phyloP scores from a whole-genome alignment of 1,284 basidiomycete genomes.

The Naganishia albida region DNA sequence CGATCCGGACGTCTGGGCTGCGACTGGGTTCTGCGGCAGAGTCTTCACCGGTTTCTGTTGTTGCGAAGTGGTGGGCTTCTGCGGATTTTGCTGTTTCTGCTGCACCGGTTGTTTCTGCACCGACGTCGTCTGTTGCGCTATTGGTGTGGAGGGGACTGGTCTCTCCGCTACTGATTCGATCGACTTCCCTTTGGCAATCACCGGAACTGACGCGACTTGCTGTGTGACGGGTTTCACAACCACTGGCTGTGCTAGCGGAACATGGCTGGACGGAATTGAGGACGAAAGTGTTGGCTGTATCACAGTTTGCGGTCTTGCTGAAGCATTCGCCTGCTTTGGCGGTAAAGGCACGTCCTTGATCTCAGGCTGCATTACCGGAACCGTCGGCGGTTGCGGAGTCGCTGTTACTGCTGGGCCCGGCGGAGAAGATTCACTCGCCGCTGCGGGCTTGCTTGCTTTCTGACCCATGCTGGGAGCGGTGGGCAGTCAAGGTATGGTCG shows the following conservation, averaged over 20 bases:
- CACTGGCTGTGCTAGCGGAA: not conserved
- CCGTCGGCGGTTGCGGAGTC: not conserved
- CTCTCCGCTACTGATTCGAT: not conserved
- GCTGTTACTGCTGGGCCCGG: not conserved
- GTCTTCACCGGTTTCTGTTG: no score
- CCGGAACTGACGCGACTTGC: not conserved
- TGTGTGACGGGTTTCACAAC: not conserved
- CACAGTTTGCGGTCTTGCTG: not conserved
- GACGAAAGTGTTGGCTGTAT: not conserved
- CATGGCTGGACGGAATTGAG: not conserved
- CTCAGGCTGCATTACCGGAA: not conserved
- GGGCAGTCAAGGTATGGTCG: no score
- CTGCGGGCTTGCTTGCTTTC: constrained; percentile 7
- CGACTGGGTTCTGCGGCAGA: no score
- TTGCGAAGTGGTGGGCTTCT: not conserved
- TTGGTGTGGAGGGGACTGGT: not conserved
- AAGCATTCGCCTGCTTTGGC: not conserved
- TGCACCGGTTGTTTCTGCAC: constrained; percentile 8
- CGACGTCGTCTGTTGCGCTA: not conserved
- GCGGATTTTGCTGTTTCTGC: no score
- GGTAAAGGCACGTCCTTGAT: constrained; percentile 2
- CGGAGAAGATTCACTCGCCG: not conserved
- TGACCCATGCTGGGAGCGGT: constrained; percentile 15
- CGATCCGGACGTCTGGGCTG: no score
- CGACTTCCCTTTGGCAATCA: not conserved